Conservation (phyloP, 306 rosid genomes). For the Styphnolobium japonicum region DNA sequence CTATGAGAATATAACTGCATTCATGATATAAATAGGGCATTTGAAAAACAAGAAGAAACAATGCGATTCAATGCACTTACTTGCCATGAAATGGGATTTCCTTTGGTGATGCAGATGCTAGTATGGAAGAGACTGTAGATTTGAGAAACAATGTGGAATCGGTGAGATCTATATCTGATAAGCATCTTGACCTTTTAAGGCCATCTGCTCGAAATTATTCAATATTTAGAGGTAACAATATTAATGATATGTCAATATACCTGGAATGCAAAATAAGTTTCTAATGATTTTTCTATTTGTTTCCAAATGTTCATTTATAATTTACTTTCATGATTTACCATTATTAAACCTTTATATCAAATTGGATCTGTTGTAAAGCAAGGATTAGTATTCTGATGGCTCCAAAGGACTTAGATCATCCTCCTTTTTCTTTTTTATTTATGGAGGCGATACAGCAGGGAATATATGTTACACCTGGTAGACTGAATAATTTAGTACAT, state of each 20-base stretch:
- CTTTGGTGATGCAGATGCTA: conserved; percentile 51
- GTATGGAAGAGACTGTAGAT: conserved; percentile 38
- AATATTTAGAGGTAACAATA: conserved; percentile 55
- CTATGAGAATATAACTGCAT: neutral
- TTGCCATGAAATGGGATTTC: conserved; percentile 24
- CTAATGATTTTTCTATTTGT: neutral
- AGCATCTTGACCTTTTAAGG: conserved; percentile 73
- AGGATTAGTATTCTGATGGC: conserved; percentile 18
- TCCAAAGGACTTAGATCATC: neutral
- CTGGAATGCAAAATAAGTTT: neutral
- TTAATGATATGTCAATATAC: neutral
- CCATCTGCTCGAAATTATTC: conserved; percentile 77
- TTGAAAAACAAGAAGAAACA: neutral
- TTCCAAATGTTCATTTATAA: neutral
- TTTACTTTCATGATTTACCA: neutral
- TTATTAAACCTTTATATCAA: neutral
- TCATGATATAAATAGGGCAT: neutral
- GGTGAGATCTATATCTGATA: conserved; percentile 58
- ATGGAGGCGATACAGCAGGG: neutral
- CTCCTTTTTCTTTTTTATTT: neutral
- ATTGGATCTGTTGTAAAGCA: neutral
- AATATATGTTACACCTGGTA: neutral
- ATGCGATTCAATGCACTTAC: neutral
- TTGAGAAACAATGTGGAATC: conserved; percentile 55
- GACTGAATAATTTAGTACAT: neutral